These are phyloP conservation scores for Fraxinus sp. DNA, from an alignment of 305 asterid species.

Conservation along the genomic window DNA sequence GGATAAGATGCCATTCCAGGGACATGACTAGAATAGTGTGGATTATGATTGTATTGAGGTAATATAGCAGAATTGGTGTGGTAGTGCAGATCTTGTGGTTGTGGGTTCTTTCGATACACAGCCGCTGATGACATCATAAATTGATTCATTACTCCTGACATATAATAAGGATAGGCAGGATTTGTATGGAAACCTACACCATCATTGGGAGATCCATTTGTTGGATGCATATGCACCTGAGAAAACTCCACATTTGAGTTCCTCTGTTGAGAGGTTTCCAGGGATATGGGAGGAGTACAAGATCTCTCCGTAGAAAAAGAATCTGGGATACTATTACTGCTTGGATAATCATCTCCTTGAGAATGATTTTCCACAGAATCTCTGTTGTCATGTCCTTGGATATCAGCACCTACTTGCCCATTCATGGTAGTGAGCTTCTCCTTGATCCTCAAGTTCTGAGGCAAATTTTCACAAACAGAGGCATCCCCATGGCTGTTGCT, in stretches of 20 bases:
- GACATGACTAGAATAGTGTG: conserved; percentile 52
- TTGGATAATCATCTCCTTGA: conserved; percentile 47
- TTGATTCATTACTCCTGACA: conserved; percentile 65
- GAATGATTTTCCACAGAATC: conserved; percentile 37
- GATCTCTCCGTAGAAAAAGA: conserved; percentile 56
- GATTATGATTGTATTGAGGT: conserved; percentile 58
- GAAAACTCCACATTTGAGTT: conserved; percentile 51
- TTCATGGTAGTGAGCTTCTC: conserved; percentile 32
- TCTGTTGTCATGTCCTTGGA: conserved; percentile 29
- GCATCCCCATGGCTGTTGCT: conserved; percentile 38
- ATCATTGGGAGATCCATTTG: conserved; percentile 46
- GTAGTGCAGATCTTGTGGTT: conserved; percentile 45
- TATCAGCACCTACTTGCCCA: conserved; percentile 35
- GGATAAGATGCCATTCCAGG: conserved; percentile 68
- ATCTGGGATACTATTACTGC: conserved; percentile 44
- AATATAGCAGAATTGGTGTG: conserved; percentile 42
- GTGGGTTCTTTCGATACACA: conserved; percentile 41
- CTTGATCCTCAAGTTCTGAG: conserved; percentile 29
- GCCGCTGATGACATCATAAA: conserved; percentile 47
- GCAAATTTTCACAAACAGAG: conserved; percentile 31
- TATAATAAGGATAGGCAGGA: conserved; percentile 57
- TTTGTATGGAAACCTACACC: conserved; percentile 47
- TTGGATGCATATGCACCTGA: conserved; percentile 41
- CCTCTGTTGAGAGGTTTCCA: conserved; percentile 50
- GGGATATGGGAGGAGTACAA: conserved; percentile 53